Base-by-base conservation (phyloP, 257 asterid genomes). In the Capsicum chinense region DNA sequence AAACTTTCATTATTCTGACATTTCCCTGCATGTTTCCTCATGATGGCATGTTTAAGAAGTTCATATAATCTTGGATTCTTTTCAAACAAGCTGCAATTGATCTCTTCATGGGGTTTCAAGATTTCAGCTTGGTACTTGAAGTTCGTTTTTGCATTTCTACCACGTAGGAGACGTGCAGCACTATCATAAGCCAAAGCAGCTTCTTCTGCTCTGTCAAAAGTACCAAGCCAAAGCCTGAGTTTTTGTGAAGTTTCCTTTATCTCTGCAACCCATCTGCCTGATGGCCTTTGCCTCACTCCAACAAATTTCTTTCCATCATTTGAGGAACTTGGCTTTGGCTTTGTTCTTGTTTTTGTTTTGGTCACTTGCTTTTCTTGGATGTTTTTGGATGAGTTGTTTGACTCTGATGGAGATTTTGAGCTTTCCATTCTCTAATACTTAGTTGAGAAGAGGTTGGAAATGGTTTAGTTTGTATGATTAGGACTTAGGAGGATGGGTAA, bases 241-340 rank as follows among this genome's bases (percentile, higher is more conserved):
- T 88, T 86, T 60, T 88, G 86, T 12, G 87, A 21, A 7, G 89
- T 79, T 33, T 84, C 89, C 64, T 86, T 88, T 76, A 69, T 88
- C 68, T 88, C 89, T 16, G 91, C 89, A 4, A 88, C 90, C 90
- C 90, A 88, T 88, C 89, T 88, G 11, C 89, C 87, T 11, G 90
- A 86, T 3, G 88, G 87, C 56, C 91, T 84, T 67, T 88, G 91
- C 81, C 91, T 84, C 16, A 86, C 91, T 54, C 91, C 89, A 16
- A 88, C 44, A 74, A 60, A 88, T 68, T 50, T 88, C 62, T 35
- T 88, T 48, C 70, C 85, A 9, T 57, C 44, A 13, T 59, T 63
- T 35, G 26, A 10, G 35, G 62, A 21, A 21, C 50, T 12, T 12
- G 16, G 12, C 52, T 37, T 68, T 64, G 8, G 4, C 12, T 64